These are phyloP conservation scores for Leavenworthia alabamica DNA, from an alignment of 345 rosid species.

Conservation along the genomic window DNA sequence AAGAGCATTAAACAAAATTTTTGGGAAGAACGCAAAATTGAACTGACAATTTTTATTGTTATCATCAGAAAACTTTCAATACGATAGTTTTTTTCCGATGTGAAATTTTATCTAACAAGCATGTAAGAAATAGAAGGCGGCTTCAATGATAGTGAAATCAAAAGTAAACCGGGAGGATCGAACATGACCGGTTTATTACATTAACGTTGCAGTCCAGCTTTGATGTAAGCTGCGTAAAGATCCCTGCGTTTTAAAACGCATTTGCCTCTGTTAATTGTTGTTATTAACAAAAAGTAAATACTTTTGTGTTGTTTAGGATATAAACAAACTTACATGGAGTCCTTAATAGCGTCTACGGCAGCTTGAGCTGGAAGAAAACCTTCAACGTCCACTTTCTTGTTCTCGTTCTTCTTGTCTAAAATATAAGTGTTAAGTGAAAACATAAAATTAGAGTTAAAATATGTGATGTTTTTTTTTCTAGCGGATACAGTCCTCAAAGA, in stretches of 20 bases:
- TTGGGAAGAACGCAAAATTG: not conserved
- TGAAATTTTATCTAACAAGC: not conserved
- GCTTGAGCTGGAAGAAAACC: conserved; percentile 79
- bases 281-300: not conserved
- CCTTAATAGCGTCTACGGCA: conserved; percentile 68
- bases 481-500: conserved; percentile 97
- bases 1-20: conserved; percentile 7
- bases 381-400: conserved; percentile 90
- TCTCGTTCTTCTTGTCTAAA: conserved; percentile 95
- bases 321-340: conserved; percentile 68
- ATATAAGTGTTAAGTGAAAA: conserved; percentile 18
- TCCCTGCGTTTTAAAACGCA: conserved; percentile 61
- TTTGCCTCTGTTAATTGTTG: not conserved
- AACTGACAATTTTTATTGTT: not conserved
- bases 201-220: conserved; percentile 70
- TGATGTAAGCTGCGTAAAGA: conserved; percentile 85
- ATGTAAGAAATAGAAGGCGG: conserved; percentile 8
- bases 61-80: not conserved
- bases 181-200: not conserved
- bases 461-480: not conserved
- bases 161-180: conserved; percentile 1
- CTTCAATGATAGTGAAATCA: conserved; percentile 5
- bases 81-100: not conserved
- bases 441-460: not conserved
- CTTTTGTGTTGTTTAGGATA: not conserved